phyloP scores from a whole-genome alignment of 2,329 filamentous ascomycete genomes.

The Calycina herbarum region DNA sequence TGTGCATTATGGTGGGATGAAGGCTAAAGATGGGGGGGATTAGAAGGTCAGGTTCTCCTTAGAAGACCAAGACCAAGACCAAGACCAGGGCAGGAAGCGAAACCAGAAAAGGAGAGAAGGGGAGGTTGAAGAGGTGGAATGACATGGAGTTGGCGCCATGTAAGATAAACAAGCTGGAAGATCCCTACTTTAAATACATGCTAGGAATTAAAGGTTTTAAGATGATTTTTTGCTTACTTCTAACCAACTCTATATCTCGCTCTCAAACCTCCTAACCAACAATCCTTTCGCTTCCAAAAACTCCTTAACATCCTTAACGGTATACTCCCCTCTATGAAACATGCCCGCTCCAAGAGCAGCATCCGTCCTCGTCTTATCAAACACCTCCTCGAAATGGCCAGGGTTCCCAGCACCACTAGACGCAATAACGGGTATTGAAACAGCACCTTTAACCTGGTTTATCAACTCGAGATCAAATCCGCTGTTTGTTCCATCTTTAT shows the following conservation, averaged over 20 bases:
- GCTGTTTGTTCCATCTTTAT: slow-evolving; percentile 90
- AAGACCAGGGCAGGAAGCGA: too few species aligned
- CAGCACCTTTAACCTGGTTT: slow-evolving; percentile 78
- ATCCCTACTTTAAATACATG: too few species aligned
- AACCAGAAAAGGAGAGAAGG: neutral
- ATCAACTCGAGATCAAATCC: slow-evolving; percentile 96
- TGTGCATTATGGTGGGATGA: too few species aligned
- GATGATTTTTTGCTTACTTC: too few species aligned
- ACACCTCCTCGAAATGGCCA: slow-evolving; percentile 87
- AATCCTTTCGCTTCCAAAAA: slow-evolving; percentile 70
- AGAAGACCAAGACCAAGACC: too few species aligned
- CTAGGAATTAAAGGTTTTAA: too few species aligned
- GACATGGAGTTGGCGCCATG: neutral
- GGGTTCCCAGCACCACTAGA: slow-evolving; percentile 90
- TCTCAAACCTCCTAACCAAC: slow-evolving; percentile 76
- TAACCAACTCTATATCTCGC: slow-evolving; percentile 21
- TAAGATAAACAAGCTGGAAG: neutral
- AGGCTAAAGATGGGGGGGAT: too few species aligned
- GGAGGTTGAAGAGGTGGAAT: neutral
- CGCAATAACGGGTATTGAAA: slow-evolving; percentile 92
- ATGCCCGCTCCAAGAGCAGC: slow-evolving; percentile 94
- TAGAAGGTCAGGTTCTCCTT: too few species aligned
- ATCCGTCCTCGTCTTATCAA: slow-evolving; percentile 80
- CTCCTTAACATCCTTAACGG: slow-evolving; percentile 90
- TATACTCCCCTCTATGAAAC: slow-evolving; percentile 96